Conservation (phyloP, 2,329 filamentous ascomycete genomes). For the Penicillium sp. region DNA sequence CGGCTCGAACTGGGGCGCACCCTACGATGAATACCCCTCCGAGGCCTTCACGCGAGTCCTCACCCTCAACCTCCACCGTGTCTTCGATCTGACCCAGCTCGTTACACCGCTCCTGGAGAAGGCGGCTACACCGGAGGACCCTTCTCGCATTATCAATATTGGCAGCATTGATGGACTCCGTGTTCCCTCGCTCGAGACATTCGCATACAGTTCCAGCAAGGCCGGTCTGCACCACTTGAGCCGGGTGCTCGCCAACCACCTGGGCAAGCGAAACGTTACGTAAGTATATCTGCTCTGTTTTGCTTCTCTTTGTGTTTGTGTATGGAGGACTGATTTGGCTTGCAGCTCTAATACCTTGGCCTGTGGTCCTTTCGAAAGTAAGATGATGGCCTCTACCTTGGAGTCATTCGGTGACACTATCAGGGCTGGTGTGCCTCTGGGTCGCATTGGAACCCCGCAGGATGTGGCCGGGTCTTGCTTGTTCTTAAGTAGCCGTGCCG, state of each 20-base stretch:
- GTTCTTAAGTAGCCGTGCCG: conserved; percentile 67
- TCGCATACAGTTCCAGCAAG: conserved; percentile 55
- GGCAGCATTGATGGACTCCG: conserved; percentile 56
- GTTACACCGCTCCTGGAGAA: conserved; percentile 51
- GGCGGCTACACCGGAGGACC: conserved; percentile 45
- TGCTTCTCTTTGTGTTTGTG: not conserved
- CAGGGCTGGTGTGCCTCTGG: conserved; percentile 60
- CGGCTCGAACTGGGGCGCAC: conserved; percentile 56
- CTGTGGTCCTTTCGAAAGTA: conserved; percentile 63
- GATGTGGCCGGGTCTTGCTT: conserved; percentile 72
- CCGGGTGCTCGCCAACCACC: conserved; percentile 52
- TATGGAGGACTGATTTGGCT: conserved; percentile 32
- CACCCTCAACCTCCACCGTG: conserved; percentile 55
- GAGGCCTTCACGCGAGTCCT: conserved; percentile 59
- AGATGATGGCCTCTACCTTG: conserved; percentile 57
- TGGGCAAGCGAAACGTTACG: conserved; percentile 55
- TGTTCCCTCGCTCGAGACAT: conserved; percentile 54
- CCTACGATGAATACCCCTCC: conserved; percentile 59
- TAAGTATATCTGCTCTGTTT: conserved; percentile 36
- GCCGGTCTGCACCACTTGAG: conserved; percentile 56
- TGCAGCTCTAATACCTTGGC: conserved; percentile 64
- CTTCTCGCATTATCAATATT: conserved; percentile 54
- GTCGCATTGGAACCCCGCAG: conserved; percentile 64
- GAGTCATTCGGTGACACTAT: conserved; percentile 52
- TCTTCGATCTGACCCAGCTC: conserved; percentile 51